Conservation (phyloP, 345 rosid species). For the Salix dunnii region DNA sequence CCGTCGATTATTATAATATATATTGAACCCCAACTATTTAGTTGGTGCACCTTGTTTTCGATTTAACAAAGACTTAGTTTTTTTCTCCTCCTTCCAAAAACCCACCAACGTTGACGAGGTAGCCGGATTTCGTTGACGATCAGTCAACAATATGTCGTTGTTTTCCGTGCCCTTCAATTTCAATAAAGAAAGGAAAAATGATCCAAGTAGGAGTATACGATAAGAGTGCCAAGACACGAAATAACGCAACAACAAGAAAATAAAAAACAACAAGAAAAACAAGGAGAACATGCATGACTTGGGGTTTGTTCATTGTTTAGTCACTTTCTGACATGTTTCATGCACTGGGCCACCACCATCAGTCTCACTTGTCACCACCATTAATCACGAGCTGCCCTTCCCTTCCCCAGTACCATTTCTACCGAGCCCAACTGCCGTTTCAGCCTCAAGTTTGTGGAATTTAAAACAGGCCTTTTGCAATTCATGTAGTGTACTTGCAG, state of each 20-base stretch:
- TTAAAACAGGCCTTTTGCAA: too few relatives aligned
- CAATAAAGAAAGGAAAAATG: background rate
- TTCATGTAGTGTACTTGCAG: too few relatives aligned
- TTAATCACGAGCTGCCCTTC: conserved; percentile 18
- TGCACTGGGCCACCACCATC: conserved; percentile 10
- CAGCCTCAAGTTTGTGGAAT: background rate
- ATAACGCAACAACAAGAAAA: conserved; percentile 2
- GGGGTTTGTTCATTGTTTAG: conserved; percentile 37
- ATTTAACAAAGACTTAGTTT: background rate
- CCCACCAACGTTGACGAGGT: conserved; percentile 35
- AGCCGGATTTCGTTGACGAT: conserved; percentile 30
- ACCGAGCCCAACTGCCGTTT: background rate
- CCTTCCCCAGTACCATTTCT: too few relatives aligned
- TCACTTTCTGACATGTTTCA: conserved; percentile 38
- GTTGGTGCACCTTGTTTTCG: too few relatives aligned
- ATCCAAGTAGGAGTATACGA: background rate
- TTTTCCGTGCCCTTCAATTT: conserved; percentile 30
- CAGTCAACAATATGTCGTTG: conserved; percentile 32
- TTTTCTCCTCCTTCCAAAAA: conserved; percentile 3
- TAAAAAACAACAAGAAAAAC: conserved; percentile 30
- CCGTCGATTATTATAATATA: background rate
- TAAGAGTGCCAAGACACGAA: conserved; percentile 28
- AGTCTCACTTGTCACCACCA: background rate
- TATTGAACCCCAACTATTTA: background rate
- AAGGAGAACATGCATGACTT: conserved; percentile 44